These are phyloP conservation scores for Nymphaea thermarum DNA, from an alignment of 164 flowering plant species.

Conservation along the genomic window DNA sequence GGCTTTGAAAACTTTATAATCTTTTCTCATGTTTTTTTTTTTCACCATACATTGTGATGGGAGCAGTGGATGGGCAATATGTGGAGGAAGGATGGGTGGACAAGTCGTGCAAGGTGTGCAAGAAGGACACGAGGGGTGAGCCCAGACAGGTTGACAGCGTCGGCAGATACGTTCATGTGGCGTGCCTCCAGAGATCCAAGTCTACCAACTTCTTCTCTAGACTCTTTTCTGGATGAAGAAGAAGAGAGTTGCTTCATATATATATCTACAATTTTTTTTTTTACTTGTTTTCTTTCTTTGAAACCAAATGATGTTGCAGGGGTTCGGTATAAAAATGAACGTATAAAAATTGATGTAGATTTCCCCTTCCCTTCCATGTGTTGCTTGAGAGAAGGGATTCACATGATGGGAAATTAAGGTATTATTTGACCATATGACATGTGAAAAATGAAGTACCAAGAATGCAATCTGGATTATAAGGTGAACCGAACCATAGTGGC, in stretches of 20 bases:
- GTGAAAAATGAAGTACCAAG: too few species aligned
- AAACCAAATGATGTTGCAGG: too few species aligned
- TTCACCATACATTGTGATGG: background rate
- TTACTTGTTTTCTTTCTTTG: background rate
- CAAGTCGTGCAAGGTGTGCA: constrained; percentile 85
- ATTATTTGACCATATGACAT: too few species aligned
- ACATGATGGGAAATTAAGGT: too few species aligned
- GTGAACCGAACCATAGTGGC: too few species aligned
- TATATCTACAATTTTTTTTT: background rate
- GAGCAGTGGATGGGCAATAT: constrained; percentile 75
- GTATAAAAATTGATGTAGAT: too few species aligned
- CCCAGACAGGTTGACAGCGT: constrained; percentile 27
- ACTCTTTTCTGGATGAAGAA: constrained; percentile 42
- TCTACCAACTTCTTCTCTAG: constrained; percentile 81
- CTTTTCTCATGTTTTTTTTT: too few species aligned
- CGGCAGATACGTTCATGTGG: constrained; percentile 81
- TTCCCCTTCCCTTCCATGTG: too few species aligned
- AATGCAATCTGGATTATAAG: too few species aligned
- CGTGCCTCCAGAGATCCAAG: constrained; percentile 49
- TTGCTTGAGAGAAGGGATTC: too few species aligned
- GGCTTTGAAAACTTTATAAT: too few species aligned
- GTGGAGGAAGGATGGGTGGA: constrained; percentile 98
- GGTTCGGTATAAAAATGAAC: too few species aligned
- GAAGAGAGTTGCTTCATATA: background rate
- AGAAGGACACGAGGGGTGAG: constrained; percentile 78